phyloP scores from a whole-genome alignment of 768 basidiomycete species.

The Mycena vulgaris region DNA sequence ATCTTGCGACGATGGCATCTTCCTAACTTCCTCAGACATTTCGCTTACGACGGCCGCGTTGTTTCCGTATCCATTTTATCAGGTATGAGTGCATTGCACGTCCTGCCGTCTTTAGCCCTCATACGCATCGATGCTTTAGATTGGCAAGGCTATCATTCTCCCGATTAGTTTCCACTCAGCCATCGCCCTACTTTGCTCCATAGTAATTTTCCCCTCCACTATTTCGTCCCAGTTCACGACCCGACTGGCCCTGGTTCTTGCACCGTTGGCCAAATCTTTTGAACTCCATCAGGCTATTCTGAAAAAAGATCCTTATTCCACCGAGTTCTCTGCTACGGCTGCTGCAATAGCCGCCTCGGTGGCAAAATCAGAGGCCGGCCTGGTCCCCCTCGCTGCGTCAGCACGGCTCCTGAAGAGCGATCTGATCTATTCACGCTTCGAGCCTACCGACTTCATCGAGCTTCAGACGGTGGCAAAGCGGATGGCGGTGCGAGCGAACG shows the following conservation, averaged over 20 bases:
- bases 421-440: slow-evolving; percentile 72
- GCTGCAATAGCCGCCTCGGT: slow-evolving; percentile 49
- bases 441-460: slow-evolving; percentile 67
- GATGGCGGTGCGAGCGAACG: slow-evolving; percentile 71
- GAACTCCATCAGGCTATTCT: slow-evolving; percentile 64
- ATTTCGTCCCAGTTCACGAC: slow-evolving; percentile 72
- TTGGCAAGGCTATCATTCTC: slow-evolving; percentile 67
- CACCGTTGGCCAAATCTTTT: slow-evolving; percentile 63
- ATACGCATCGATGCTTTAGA: slow-evolving; percentile 44
- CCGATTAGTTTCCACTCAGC: slow-evolving; percentile 75
- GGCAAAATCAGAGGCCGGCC: slow-evolving; percentile 61
- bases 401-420: slow-evolving; percentile 71
- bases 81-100: slow-evolving; percentile 48
- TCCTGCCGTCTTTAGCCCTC: background rate
- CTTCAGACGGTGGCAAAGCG: slow-evolving; percentile 67
- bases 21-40: slow-evolving; percentile 61
- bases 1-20: background rate
- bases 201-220: slow-evolving; percentile 74
- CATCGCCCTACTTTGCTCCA: slow-evolving; percentile 65
- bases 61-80: slow-evolving; percentile 78
- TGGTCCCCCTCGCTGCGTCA: slow-evolving; percentile 68
- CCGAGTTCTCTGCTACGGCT: slow-evolving; percentile 53
- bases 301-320: slow-evolving; percentile 56
- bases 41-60: slow-evolving; percentile 69
- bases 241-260: slow-evolving; percentile 62